Base-by-base conservation (phyloP, 2,329 filamentous ascomycete genomes). In the Coniella vitis region DNA sequence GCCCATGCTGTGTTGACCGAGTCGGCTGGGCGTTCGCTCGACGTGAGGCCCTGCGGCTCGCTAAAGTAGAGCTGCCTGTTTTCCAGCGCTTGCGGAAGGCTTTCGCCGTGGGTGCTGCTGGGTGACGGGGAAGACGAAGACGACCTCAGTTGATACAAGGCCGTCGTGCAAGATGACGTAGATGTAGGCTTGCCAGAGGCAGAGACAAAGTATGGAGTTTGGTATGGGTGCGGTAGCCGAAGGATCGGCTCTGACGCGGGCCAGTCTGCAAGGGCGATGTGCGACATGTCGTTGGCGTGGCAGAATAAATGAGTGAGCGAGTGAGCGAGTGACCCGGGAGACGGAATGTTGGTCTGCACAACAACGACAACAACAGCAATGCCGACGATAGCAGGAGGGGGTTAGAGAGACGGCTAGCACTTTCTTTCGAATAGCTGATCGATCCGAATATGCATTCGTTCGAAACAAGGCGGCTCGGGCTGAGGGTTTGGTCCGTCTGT, bases 1-100 rank as follows among this genome's bases (percentile, higher is more conserved):
- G 71, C 76, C 76, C 76, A 79, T 42, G 73, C 64, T 39, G 73
- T 75, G 62, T 79, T 79, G 63, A 78, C 75, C 49, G 73, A 75
- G 31, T 68, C 68, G 45, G 64, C 56, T 21, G 62, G 62, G n/a
- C 60, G 54, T 46, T 62, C 58, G 37, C 60, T 57, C 17, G 60
- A 62, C 45, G 61, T 63, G 54, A 62, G 57, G 40, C 61, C 56
- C 38, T 58, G 53, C 19, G 65, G 65, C 25, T 63, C 65, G 25
- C 63, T 57, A 55, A 62, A 60, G 43, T 51, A 56, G 43, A 63
- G 42, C n/a, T 54, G 52, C 21, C 58, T 31, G 43, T 58, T 61
- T 45, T 61, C 61, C 1, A 63, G 59, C 4, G 54, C 51, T n/a
- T 45, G 38, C 12, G 54, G 52, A 1, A 56, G 55, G 2, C 53